Base-by-base conservation (phyloP, 306 rosid species). In the Prunus davidiana region DNA sequence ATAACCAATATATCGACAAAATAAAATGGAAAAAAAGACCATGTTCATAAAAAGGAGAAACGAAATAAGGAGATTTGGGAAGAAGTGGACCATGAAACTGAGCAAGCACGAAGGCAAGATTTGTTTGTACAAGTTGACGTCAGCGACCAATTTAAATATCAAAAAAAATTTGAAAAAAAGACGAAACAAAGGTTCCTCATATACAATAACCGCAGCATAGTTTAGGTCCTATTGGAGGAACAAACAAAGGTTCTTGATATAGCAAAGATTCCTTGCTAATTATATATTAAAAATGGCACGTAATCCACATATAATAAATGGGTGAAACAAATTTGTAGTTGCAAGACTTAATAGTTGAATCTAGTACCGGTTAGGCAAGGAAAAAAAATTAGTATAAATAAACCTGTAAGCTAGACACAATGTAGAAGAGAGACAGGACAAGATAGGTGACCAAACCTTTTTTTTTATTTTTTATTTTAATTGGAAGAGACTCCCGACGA, bases 51-150 rank as follows among this genome's bases (percentile, higher is more conserved):
- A 32, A 32, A 32, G 34, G 34, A 32, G 34, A 32, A 32, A 32
- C 0, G 6, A 32, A 32, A 32, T 32, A 32, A 32, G 34, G 34
- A 30, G 34, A 6, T 32, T 32, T 32, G 34, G 34, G 6, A 32
- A 32, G 34, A 32, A 32, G 34, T 32, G 34, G 6, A 0, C 0
- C 34, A 32, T 32, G 34, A 32, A 30, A 32, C 4, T 32, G 34
- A 6, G 34, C 34, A 32, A 32, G 34, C 0, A 0, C 0, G 1
- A 32, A 32, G 0, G 0, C 6, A 32, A 32, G 34, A 32, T 1
- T 4, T 32, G 34, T 0, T 32, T 4, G 1, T 1, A 1, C 34
- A 32, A 4, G 34, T 32, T 32, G 34, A 32, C 6, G 6, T 32
- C 34, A 4, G 0, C 6, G 34, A 32, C 1, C 6, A 32, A 32